Evolutionary conservation across 208 protist genomes (phyloP).

Genomic region (Acanthamoeba castellanii): DNA sequence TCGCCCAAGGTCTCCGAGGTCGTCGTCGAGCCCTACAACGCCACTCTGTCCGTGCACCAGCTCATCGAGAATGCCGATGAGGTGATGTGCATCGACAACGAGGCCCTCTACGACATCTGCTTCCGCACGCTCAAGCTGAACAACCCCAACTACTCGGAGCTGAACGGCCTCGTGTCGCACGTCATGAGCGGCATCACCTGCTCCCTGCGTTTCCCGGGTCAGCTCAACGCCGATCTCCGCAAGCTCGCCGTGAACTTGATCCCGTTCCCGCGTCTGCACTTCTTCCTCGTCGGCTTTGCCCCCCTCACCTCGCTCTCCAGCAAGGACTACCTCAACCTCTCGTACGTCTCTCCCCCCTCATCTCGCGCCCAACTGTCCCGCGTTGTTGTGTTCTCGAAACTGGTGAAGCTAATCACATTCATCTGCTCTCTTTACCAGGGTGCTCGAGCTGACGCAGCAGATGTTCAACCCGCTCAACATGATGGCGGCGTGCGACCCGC

Average conservation of each 20-base stretch:
- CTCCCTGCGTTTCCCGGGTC: slow-evolving; percentile 97
- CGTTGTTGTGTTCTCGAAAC: not conserved
- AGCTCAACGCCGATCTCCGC: slow-evolving; percentile 97
- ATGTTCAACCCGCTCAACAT: slow-evolving; percentile 99
- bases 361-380: not conserved
- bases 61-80: slow-evolving; percentile 98
- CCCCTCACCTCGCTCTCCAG: slow-evolving; percentile 91
- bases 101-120: slow-evolving; percentile 99
- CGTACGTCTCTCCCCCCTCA: not conserved
- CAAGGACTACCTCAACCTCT: slow-evolving; percentile 43
- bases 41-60: slow-evolving; percentile 97
- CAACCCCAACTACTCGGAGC: slow-evolving; percentile 96
- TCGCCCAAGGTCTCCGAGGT: slow-evolving; percentile 98
- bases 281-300: slow-evolving; percentile 98
- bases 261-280: slow-evolving; percentile 98
- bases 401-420: no score
- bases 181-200: slow-evolving; percentile 97
- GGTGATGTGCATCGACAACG: slow-evolving; percentile 98
- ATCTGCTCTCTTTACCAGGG: slow-evolving; percentile 89
- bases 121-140: slow-evolving; percentile 97
- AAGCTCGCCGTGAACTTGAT: slow-evolving; percentile 98
- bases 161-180: slow-evolving; percentile 97
- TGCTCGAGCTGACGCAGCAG: slow-evolving; percentile 97
- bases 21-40: slow-evolving; percentile 98
- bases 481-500: slow-evolving; percentile 97